Conservation (phyloP, 768 basidiomycete species). For the Tylopilus rubrobrunneus region DNA sequence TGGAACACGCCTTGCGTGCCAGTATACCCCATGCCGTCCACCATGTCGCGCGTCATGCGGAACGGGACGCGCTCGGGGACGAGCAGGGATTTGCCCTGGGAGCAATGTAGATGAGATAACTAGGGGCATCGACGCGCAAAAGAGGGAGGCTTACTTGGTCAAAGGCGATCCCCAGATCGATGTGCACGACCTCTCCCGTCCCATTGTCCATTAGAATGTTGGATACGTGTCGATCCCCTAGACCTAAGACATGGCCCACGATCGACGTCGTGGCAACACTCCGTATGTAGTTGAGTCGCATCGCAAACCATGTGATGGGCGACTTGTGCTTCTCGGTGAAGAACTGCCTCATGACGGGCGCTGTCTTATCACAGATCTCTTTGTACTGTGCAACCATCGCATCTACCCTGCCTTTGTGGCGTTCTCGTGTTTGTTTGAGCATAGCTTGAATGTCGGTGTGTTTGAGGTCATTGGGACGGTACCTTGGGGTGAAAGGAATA, state of each 20-base stretch:
- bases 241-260: conserved; percentile 86
- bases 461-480: conserved; percentile 55
- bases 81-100: conserved; percentile 73
- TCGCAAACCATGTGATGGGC: conserved; percentile 89
- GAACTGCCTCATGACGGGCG: conserved; percentile 91
- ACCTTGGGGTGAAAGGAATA: conserved; percentile 40
- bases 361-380: conserved; percentile 44
- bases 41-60: conserved; percentile 88
- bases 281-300: conserved; percentile 84
- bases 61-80: conserved; percentile 92
- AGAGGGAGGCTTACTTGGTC: conserved; percentile 59
- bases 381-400: conserved; percentile 34
- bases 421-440: conserved; percentile 32
- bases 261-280: conserved; percentile 94
- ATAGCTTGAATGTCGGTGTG: conserved; percentile 27
- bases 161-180: conserved; percentile 95
- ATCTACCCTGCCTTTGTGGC: conserved; percentile 28
- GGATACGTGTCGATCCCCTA: conserved; percentile 88
- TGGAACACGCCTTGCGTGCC: conserved; percentile 95
- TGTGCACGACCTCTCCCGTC: conserved; percentile 89
- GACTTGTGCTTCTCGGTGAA: conserved; percentile 88
- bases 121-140: neutral
- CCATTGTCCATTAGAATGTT: conserved; percentile 87
- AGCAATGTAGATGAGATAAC: neutral
- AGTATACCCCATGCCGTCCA: conserved; percentile 89